Conservation (phyloP, 192 early-diverging fungal genomes). For the Rhizophagus sp. region DNA sequence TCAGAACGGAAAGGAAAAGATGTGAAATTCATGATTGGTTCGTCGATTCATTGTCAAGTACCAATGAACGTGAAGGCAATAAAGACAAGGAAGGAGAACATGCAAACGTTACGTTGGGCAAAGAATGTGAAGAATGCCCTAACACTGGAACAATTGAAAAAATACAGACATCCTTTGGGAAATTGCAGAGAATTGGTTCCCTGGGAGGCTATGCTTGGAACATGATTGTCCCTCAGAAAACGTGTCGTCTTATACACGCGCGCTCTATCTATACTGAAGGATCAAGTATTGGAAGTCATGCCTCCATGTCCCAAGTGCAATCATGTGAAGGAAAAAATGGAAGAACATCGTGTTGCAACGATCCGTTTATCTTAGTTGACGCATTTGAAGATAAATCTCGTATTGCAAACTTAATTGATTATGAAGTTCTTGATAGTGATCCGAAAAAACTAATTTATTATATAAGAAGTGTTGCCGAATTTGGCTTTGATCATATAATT, state of each 20-base stretch:
- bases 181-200: conserved; percentile 12
- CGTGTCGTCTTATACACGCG: conserved; percentile 2
- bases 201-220: conserved; percentile 9
- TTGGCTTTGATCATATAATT: conserved; percentile 25
- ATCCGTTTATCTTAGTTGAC: conserved; percentile 16
- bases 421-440: neutral
- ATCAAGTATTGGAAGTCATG: neutral
- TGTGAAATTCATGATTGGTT: conserved; percentile 13
- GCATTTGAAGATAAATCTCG: conserved; percentile 13
- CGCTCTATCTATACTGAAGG: too few relatives aligned
- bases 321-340: neutral
- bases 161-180: conserved; percentile 16
- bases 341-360: neutral
- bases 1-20: conserved; percentile 3
- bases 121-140: neutral
- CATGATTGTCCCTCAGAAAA: neutral
- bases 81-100: neutral
- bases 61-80: too few relatives aligned
- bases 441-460: conserved; percentile 13
- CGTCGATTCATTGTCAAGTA: conserved; percentile 4
- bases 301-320: neutral
- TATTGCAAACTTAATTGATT: neutral
- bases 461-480: conserved; percentile 13
- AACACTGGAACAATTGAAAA: neutral
- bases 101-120: neutral